Percentiles rank a stretch among this genome's conserved stretches.
Evolutionary conservation across 1,284 basidiomycete species (phyloP).

Genomic region (Fomitopsis schrenkii): DNA sequence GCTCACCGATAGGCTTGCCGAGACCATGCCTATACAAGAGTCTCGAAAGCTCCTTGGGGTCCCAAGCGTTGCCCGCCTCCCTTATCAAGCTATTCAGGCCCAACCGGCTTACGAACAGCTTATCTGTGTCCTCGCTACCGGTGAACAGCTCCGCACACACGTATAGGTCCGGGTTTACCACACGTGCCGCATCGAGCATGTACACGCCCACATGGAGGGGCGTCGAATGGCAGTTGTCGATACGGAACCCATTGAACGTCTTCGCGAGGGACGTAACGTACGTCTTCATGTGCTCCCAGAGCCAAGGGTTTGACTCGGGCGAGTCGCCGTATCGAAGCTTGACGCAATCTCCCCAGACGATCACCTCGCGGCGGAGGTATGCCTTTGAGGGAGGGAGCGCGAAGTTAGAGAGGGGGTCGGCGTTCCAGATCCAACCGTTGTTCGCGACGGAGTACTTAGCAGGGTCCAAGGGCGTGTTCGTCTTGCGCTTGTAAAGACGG

Average conservation of each 20-base stretch:
- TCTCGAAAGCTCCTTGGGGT: conserved; percentile 84
- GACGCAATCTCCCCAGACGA: conserved; percentile 97
- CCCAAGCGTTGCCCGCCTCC: conserved; percentile 87
- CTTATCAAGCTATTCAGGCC: conserved; percentile 91
- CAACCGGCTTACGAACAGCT: conserved; percentile 84
- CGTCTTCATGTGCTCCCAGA: conserved; percentile 91
- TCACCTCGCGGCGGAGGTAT: conserved; percentile 93
- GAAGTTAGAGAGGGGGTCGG: conserved; percentile 93
- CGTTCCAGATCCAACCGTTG: conserved; percentile 99
- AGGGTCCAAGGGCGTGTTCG: conserved; percentile 59
- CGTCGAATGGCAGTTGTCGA: conserved; percentile 98
- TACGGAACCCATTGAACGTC: conserved; percentile 91
- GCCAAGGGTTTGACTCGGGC: conserved; percentile 85
- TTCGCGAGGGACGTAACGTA: conserved; percentile 81
- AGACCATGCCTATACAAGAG: conserved; percentile 85
- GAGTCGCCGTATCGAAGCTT: conserved; percentile 89
- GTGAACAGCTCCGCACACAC: conserved; percentile 98
- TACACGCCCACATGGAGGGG: conserved; percentile 90
- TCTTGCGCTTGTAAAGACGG: conserved; percentile 46
- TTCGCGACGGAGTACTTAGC: conserved; percentile 83
- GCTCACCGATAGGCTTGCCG: conserved; percentile 82
- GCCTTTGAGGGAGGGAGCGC: conserved; percentile 94
- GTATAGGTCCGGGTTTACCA: conserved; percentile 88
- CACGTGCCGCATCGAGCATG: conserved; percentile 89
- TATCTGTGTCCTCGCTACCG: conserved; percentile 91